phyloP scores from a whole-genome alignment of 768 basidiomycete species.

The Astraeus odoratus region DNA sequence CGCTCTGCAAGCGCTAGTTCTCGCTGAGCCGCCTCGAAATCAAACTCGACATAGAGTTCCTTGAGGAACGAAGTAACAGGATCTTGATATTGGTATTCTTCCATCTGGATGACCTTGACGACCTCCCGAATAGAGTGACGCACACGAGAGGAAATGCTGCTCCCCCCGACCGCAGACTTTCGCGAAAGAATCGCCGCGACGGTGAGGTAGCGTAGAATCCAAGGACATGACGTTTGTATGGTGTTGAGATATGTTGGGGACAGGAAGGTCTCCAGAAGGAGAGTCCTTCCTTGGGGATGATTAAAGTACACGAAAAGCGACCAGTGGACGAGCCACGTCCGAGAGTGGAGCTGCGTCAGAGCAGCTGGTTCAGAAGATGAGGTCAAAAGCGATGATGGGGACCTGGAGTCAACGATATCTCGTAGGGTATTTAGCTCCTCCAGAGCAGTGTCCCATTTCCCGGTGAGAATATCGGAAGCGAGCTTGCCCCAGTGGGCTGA shows the following conservation, averaged over 20 bases:
- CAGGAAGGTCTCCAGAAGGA: constrained; percentile 95
- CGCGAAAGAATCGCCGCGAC: constrained; percentile 90
- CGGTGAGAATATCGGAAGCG: constrained; percentile 90
- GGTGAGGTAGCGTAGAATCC: constrained; percentile 91
- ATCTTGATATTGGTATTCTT: constrained; percentile 94
- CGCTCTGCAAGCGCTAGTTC: constrained; percentile 71
- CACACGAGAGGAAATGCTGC: constrained; percentile 58
- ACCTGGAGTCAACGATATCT: constrained; percentile 81
- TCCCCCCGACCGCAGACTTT: constrained; percentile 50
- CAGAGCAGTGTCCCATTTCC: constrained; percentile 91
- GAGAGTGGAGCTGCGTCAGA: constrained; percentile 82
- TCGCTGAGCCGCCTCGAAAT: constrained; percentile 91
- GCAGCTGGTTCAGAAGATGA: constrained; percentile 55
- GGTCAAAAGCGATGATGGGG: constrained; percentile 43
- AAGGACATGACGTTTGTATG: constrained; percentile 91
- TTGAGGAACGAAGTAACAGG: constrained; percentile 90
- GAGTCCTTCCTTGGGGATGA: constrained; percentile 83
- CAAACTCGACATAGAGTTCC: constrained; percentile 92
- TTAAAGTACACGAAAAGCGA: constrained; percentile 98
- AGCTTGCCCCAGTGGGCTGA: constrained; percentile 99
- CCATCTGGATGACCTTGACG: constrained; percentile 89
- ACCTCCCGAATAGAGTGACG: constrained; percentile 86
- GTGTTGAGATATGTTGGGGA: constrained; percentile 96
- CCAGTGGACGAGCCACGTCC: constrained; percentile 98
- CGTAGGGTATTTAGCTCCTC: constrained; percentile 94